Conservation (phyloP, 805 yeast species). For the Candida ipomoeae region DNA sequence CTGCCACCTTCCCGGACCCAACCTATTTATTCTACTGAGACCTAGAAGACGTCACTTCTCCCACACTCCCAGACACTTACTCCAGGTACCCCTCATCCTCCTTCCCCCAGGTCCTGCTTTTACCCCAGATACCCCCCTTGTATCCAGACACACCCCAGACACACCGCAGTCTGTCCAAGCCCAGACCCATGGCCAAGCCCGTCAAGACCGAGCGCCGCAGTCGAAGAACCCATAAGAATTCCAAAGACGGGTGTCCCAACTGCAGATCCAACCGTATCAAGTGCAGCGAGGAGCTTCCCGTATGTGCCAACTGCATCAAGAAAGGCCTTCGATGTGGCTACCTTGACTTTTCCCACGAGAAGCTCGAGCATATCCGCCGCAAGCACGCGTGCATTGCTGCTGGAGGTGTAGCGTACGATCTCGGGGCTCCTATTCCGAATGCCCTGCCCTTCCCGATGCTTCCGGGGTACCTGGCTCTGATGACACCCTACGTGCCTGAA, state of each 20-base stretch:
- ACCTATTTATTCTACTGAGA: no score
- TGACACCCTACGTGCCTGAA: neutral
- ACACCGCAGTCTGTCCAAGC: neutral
- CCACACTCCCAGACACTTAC: no score
- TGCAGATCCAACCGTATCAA: conserved; percentile 42
- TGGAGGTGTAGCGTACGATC: neutral
- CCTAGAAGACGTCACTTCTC: no score
- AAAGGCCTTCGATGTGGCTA: conserved; percentile 40
- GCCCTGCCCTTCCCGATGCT: neutral
- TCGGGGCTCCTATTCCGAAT: neutral
- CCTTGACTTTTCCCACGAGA: conserved; percentile 37
- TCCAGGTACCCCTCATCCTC: no score
- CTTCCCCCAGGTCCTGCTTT: no score
- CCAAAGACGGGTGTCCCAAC: conserved; percentile 38
- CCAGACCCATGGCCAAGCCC: neutral
- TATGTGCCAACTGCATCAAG: conserved; percentile 36
- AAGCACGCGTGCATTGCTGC: neutral
- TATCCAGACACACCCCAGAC: neutral
- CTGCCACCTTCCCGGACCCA: no score
- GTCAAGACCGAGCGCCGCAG: conserved; percentile 17
- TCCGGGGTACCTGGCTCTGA: neutral
- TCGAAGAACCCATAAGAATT: conserved; percentile 26
- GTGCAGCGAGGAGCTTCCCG: conserved; percentile 41
- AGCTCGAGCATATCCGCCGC: conserved; percentile 28
- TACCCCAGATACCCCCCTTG: no score